Evolutionary conservation across 345 rosid genomes (phyloP).

Genomic region (Clarkia xantiana): DNA sequence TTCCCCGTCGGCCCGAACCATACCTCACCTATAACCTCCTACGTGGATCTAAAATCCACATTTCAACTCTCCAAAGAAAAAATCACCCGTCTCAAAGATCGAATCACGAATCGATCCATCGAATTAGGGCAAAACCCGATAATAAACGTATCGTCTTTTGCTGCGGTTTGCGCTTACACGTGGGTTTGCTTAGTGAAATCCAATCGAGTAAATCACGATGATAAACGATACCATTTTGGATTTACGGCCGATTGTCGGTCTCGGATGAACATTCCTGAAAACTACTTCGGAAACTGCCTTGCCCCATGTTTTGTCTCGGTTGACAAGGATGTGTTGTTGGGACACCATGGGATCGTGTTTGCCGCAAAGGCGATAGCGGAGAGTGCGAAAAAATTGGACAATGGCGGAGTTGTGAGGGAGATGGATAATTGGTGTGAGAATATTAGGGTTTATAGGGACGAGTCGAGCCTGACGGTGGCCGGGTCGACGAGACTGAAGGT

Average conservation of each 20-base stretch:
- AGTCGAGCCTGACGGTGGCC: conserved; percentile 3
- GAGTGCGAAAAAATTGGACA: conserved; percentile 10
- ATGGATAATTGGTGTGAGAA: no score
- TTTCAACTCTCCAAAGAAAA: not conserved
- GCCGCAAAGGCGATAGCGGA: conserved; percentile 23
- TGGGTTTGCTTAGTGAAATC: conserved; percentile 2
- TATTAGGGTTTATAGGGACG: no score
- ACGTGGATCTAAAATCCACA: not conserved
- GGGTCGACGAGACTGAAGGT: conserved; percentile 17
- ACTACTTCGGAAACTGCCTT: conserved; percentile 30
- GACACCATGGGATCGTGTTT: conserved; percentile 14
- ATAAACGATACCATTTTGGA: not conserved
- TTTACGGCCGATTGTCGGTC: conserved; percentile 8
- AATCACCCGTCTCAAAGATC: not conserved
- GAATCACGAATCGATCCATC: not conserved
- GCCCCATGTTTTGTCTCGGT: conserved; percentile 1
- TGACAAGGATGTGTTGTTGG: conserved; percentile 11
- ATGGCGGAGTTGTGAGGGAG: conserved; percentile 7
- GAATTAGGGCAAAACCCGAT: not conserved
- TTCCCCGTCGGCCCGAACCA: not conserved
- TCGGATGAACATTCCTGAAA: conserved; percentile 8
- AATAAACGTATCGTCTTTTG: not conserved
- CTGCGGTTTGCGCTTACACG: not conserved
- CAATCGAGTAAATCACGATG: not conserved
- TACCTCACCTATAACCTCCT: not conserved